Base-by-base conservation (phyloP, 2,329 filamentous ascomycete genomes). In the Penicillium sp. region DNA sequence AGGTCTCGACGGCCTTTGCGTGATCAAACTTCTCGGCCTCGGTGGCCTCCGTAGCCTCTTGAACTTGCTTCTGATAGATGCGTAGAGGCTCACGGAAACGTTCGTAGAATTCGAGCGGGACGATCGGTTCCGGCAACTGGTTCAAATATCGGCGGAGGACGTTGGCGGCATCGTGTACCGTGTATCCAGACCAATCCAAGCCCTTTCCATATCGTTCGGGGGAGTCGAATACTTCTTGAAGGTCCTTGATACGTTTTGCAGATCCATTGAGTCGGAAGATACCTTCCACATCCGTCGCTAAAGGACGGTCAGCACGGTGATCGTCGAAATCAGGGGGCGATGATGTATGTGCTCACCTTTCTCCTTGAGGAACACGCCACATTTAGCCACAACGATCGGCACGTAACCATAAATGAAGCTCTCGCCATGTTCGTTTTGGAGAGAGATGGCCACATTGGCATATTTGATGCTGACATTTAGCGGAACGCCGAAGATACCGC, bases 401-500 rank as follows among this genome's bases (percentile, higher is more conserved):
- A 99, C 93, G 68, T 97, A 97, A 67, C 94, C 94, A 72, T 97
- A 99, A 47, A 97, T 97, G 72, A 96, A 97, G 75, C 91, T 96
- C 72, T 94, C 86, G 26, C 93, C 93, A 60, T 94, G 84, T 60
- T 93, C 90, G 69, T 97, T 92, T 60, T 94, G 89, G 23, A 99
- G 83, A 18, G 93, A 97, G 66, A 99, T 99, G 58, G 94, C 94
- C 54, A 99, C 94, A 68, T 97, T 99, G 52, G 94, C 94, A 72
- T 99, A 97, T 54, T 89, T 89, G 71, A 99, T 97, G 76, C 93
- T 97, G 68, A 92, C 87, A 64, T 91, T 90, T 52, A 99, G 82
- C 32, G 94, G 91, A 27, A 99, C 87, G 46, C 94, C 94, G 70
- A 99, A 99, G 58, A 99, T 97, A 60, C 92, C 91, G 54, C 85